Evolutionary conservation across 345 rosid genomes (phyloP).

Genomic region (Angophora floribunda): DNA sequence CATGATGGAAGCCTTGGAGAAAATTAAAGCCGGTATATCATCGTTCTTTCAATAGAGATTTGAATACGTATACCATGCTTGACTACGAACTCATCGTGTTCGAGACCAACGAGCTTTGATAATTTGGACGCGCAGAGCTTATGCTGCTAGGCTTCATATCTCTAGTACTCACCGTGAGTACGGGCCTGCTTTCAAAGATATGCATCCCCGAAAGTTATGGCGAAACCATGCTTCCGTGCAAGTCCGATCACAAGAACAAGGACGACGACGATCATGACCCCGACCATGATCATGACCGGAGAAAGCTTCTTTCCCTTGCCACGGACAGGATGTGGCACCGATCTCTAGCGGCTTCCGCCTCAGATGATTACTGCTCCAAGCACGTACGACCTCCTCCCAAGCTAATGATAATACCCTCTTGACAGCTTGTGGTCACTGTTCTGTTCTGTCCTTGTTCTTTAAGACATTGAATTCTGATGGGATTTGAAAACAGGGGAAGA

Average conservation of each 20-base stretch:
- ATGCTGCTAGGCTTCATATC: slow-evolving; percentile 67
- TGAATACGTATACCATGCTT: background rate
- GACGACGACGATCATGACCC: background rate
- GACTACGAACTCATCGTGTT: background rate
- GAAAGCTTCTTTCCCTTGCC: slow-evolving; percentile 23
- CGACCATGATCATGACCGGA: background rate
- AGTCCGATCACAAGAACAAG: background rate
- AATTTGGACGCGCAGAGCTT: slow-evolving; percentile 25
- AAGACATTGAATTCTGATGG: background rate
- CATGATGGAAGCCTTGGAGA: slow-evolving; percentile 50
- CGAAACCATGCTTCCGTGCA: slow-evolving; percentile 49
- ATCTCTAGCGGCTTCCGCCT: slow-evolving; percentile 13
- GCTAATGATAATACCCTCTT: background rate
- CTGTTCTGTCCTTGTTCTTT: background rate
- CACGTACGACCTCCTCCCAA: background rate
- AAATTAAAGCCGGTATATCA: slow-evolving; percentile 38
- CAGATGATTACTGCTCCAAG: slow-evolving; percentile 15
- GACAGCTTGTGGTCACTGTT: background rate
- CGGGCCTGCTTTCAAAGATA: slow-evolving; percentile 20
- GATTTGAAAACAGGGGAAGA: slow-evolving; percentile 13
- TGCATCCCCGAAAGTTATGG: slow-evolving; percentile 33
- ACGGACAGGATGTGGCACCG: slow-evolving; percentile 18
- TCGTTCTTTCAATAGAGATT: too few species aligned
- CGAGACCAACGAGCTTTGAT: background rate
- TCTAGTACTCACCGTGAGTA: slow-evolving; percentile 34